Evolutionary conservation across 495 filamentous ascomycete species (phyloP).

Genomic region (Durotheca rogersii): DNA sequence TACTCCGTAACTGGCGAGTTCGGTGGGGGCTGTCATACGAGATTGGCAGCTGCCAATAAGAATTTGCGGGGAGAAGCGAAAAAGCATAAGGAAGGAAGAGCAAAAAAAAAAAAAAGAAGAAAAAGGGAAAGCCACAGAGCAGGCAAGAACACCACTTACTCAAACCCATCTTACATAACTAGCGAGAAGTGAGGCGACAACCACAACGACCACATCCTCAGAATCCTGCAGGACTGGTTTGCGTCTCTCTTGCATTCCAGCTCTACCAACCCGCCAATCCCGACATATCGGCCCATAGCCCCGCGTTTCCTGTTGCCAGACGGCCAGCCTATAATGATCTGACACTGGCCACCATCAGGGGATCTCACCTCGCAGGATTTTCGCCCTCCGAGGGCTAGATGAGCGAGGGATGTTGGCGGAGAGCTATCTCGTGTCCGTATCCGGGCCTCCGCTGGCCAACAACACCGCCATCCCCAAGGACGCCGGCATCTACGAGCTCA

Average conservation of each 20-base stretch:
- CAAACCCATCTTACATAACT: too few relatives aligned
- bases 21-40: slow-evolving; percentile 6
- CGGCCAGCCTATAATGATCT: not conserved
- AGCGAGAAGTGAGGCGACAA: too few relatives aligned
- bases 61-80: slow-evolving; percentile 24
- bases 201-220: not conserved
- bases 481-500: slow-evolving; percentile 81
- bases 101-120: not conserved
- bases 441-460: slow-evolving; percentile 61
- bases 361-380: not conserved
- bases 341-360: not conserved
- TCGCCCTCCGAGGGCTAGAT: not conserved
- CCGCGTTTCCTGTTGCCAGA: not conserved
- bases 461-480: slow-evolving; percentile 69
- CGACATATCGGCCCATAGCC: not conserved
- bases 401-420: slow-evolving; percentile 68
- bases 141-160: too few relatives aligned
- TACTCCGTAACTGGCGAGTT: too few relatives aligned
- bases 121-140: slow-evolving; percentile 4
- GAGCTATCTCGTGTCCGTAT: slow-evolving; percentile 74
- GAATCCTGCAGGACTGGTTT: slow-evolving; percentile 1
- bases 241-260: not conserved
- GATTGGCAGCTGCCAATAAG: slow-evolving; percentile 4
- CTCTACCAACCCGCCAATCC: not conserved
- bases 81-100: not conserved